Base-by-base conservation (phyloP, 352 stramenopile species). In the Globisporangium orthogonon region DNA sequence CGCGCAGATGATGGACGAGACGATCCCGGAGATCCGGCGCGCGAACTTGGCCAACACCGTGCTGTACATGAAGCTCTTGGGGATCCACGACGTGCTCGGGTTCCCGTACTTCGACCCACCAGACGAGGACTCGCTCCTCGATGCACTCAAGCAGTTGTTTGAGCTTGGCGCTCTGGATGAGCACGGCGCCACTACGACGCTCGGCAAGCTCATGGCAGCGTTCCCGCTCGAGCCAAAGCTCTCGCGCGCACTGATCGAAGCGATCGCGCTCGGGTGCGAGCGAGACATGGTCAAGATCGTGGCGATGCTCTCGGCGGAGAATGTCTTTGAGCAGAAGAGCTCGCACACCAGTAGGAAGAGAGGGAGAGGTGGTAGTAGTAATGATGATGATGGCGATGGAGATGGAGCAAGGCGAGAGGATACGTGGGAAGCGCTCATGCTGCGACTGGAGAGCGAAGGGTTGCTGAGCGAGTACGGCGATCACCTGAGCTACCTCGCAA, bases 11-110 rank as follows among this genome's bases (percentile, higher is more conserved):
- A 82, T 98, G 56, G 85, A 98, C 66, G 95, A 99, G 67, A 99
- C 92, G 0, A 98, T 99, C 60, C 97, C 97, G 0, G 97, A 99
- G 76, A 99, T 99, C 66, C 79, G 98, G 35, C 82, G 96, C 45
- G 97, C 87, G 1, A 95, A 97, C 52, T 67, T 99, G 58, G 86
- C 79, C 47, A 98, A 91, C 64, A 96, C 96, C 2, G 95, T 99
- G n/a, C 78, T 99, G 60, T 85, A 85, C 46, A 68, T 94, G 1
- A 91, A 91, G 55, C 53, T 87, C 0, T 63, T 94, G 7, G 81
- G 84, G 7, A 75, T 94, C 30, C 62, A 81, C 18, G 77, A 94
- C 53, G 81, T 94, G 17, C 50, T 94, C 11, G 65, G 63, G 2
- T 94, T 94, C 50, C 62, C 73, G 23, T 88, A 84, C 30, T 57